Conservation (phyloP, 305 asterid genomes). For the Fraxinus greggii region DNA sequence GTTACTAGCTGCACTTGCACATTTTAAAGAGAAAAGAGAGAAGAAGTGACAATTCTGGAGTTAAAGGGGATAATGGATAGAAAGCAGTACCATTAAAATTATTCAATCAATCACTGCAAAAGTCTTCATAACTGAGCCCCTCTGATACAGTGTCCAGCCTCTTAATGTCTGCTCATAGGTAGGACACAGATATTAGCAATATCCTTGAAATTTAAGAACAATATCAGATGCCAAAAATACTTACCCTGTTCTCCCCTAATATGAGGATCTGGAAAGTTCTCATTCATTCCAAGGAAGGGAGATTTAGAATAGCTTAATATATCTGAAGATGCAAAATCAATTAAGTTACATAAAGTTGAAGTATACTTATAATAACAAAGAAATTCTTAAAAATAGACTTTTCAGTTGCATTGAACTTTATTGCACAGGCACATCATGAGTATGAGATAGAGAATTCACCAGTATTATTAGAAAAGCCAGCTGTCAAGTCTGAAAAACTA, state of each 20-base stretch:
- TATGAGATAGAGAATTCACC: constrained; percentile 41
- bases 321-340: constrained; percentile 44
- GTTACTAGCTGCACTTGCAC: not conserved
- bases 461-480: constrained; percentile 66
- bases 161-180: constrained; percentile 40
- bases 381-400: not conserved
- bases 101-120: constrained; percentile 39
- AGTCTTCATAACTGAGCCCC: constrained; percentile 49
- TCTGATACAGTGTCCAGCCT: constrained; percentile 50
- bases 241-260: constrained; percentile 57
- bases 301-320: constrained; percentile 69
- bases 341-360: constrained; percentile 22
- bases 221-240: not conserved
- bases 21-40: not conserved
- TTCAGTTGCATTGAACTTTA: not conserved
- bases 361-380: not conserved
- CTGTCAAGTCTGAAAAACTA: constrained; percentile 78
- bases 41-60: not conserved
- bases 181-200: not conserved
- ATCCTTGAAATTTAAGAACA: not conserved
- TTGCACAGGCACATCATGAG: constrained; percentile 4
- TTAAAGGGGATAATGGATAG: not conserved
- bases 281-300: constrained; percentile 58
- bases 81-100: constrained; percentile 25
- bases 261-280: constrained; percentile 50